Base-by-base conservation (phyloP, 1,284 basidiomycete species). In the Grifola frondosa region DNA sequence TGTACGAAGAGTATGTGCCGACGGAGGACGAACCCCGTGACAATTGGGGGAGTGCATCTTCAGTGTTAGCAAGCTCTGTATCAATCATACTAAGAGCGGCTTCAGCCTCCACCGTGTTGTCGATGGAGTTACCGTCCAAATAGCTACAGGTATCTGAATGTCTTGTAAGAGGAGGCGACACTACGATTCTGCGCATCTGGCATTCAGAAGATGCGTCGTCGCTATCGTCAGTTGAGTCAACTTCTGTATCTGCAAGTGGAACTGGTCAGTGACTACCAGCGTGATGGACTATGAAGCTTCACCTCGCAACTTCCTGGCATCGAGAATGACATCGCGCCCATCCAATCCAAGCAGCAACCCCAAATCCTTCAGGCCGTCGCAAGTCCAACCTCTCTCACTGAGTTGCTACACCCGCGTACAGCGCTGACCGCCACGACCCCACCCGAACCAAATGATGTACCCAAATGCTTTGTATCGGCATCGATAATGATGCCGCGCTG, bases 41-140 rank as follows among this genome's bases (percentile, higher is more conserved):
- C 79, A 81, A 82, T 51, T 78, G 67, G 0, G 74, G 73, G 42
- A 81, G 68, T 8, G 74, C 71, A 39, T 78, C 74, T 54, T 84
- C 80, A 0, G 80, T 73, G 26, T 73, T 69, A 45, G 78, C 74
- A 19, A 85, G 57, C 43, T 87, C 79, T 29, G 83, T 67, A 43
- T 84, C 80, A 19, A 86, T 63, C 40, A 73, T 70, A 39, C 69
- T 77, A 32, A 88, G 70, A 12, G 77, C 71, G 15, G 74, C 78
- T 60, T 86, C 84, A 15, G 87, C 83, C 60, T 86, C 81, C 5
- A 63, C 69, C 3, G 57, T 59, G 23, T 74, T 74, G 44, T 61
- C 58, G 11, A 69, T 37, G 2, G 74, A 75, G 46, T 70, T 63
- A 34, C 70, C 72, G 45, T 72, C 68, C 1, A 60, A 51, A 40